Evolutionary conservation across 108 stramenopile species (phyloP).

Genomic region (Nannochloropsis salina): DNA sequence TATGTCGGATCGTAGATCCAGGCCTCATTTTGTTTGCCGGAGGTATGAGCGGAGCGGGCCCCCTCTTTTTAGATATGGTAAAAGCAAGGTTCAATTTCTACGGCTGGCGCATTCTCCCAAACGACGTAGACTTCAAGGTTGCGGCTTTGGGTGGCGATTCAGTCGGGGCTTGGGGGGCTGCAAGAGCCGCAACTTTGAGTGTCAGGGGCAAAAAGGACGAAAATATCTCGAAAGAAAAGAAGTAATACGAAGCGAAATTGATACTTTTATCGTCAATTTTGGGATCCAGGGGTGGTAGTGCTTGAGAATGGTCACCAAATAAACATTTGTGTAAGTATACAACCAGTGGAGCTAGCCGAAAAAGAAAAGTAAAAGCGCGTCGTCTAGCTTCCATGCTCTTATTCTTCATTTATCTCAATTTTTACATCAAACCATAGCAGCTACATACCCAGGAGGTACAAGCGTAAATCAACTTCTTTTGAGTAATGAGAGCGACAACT

Average conservation of each 20-base stretch:
- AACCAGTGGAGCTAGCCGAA: too few species aligned
- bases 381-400: too few species aligned
- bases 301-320: too few species aligned
- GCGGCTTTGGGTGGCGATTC: neutral
- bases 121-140: neutral
- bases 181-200: neutral
- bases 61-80: conserved; percentile 24
- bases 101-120: neutral
- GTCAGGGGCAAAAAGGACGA: neutral
- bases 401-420: too few species aligned
- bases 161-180: neutral
- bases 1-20: conserved; percentile 52
- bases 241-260: neutral
- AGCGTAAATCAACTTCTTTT: too few species aligned
- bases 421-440: too few species aligned
- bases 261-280: too few species aligned
- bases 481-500: too few species aligned
- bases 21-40: conserved; percentile 48
- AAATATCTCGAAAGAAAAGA: neutral
- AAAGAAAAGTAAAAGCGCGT: too few species aligned
- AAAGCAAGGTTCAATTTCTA: neutral
- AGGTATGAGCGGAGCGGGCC: conserved; percentile 45
- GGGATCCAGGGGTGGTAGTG: too few species aligned
- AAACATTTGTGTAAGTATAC: too few species aligned
- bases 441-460: too few species aligned